A percentile compares a stretch with the other conserved stretches of the same genome.
Evolutionary conservation across 163 green algal genomes (phyloP).

Genomic region (Chlamydomonas reinhardtii): DNA sequence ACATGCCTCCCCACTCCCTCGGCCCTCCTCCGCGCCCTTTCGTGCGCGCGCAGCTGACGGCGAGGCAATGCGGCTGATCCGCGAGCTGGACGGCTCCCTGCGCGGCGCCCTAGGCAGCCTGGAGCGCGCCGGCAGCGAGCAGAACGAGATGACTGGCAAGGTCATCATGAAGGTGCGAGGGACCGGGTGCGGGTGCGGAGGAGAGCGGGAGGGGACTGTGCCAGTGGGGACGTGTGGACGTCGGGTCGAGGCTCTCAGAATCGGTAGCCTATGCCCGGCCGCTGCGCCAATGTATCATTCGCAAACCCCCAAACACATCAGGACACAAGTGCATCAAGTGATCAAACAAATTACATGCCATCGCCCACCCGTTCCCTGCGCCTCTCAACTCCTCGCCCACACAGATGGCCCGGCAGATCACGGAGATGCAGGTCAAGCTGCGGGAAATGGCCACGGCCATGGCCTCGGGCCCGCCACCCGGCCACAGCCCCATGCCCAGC

Average conservation of each 20-base stretch:
- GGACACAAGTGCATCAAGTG: no score
- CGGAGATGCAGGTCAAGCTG: constrained; percentile 44
- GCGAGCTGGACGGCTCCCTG: constrained; percentile 22
- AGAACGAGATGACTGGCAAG: constrained; percentile 49
- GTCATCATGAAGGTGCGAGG: constrained; percentile 51
- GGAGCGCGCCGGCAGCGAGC: constrained; percentile 12
- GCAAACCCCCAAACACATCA: no score
- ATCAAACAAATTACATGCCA: not conserved
- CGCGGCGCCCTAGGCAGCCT: not conserved
- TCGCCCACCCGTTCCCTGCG: not conserved
- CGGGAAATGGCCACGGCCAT: not conserved
- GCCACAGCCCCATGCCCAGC: not conserved
- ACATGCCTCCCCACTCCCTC: not conserved
- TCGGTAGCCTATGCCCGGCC: no score
- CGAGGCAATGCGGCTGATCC: constrained; percentile 11
- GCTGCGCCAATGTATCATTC: no score
- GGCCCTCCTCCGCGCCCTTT: no score
- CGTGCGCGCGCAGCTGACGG: constrained; percentile 3
- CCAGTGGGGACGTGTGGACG: no score
- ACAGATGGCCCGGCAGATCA: constrained; percentile 49
- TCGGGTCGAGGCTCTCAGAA: no score
- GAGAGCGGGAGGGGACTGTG: not conserved
- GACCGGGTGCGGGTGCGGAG: not conserved
- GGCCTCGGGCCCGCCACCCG: not conserved
- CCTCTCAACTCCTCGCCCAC: not conserved